A percentile compares a stretch with the other conserved stretches of the same genome.
phyloP scores from a whole-genome alignment of 352 stramenopile genomes.

The Hyaloperonospora brassicae region DNA sequence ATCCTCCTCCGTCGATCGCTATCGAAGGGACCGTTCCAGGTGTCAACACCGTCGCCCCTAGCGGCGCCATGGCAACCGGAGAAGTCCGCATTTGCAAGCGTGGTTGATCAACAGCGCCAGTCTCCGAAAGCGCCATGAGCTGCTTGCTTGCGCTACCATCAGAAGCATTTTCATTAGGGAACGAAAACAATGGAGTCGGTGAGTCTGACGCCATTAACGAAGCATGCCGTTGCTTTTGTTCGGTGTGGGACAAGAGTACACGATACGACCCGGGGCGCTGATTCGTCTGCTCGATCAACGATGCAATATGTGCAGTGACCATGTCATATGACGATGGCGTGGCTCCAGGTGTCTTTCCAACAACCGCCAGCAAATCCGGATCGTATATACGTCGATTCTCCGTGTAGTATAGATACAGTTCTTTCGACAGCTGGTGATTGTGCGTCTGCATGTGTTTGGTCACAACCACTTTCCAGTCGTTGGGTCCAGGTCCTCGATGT shows the following conservation, averaged over 20 bases:
- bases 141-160: slow-evolving; percentile 6
- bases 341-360: slow-evolving; percentile 9
- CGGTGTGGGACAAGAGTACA: slow-evolving; percentile 13
- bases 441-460: slow-evolving; percentile 66
- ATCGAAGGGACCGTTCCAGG: slow-evolving; percentile 25
- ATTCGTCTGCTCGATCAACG: slow-evolving; percentile 18
- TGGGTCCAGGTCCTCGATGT: slow-evolving; percentile 27
- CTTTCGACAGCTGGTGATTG: slow-evolving; percentile 67
- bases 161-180: background rate
- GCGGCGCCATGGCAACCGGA: slow-evolving; percentile 12
- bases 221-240: slow-evolving; percentile 15
- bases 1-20: slow-evolving; percentile 24
- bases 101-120: slow-evolving; percentile 12
- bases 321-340: slow-evolving; percentile 3
- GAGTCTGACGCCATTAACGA: slow-evolving; percentile 15
- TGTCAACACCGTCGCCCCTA: slow-evolving; percentile 23
- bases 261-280: slow-evolving; percentile 15
- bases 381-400: slow-evolving; percentile 77
- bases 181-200: slow-evolving; percentile 1
- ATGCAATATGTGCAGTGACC: slow-evolving; percentile 8
- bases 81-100: background rate
- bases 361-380: slow-evolving; percentile 43
- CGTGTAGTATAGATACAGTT: slow-evolving; percentile 67
- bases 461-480: slow-evolving; percentile 62
- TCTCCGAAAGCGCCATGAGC: slow-evolving; percentile 9